Conservation (phyloP, 2,329 filamentous ascomycete species). For the Ascocoryne sarcoides region DNA sequence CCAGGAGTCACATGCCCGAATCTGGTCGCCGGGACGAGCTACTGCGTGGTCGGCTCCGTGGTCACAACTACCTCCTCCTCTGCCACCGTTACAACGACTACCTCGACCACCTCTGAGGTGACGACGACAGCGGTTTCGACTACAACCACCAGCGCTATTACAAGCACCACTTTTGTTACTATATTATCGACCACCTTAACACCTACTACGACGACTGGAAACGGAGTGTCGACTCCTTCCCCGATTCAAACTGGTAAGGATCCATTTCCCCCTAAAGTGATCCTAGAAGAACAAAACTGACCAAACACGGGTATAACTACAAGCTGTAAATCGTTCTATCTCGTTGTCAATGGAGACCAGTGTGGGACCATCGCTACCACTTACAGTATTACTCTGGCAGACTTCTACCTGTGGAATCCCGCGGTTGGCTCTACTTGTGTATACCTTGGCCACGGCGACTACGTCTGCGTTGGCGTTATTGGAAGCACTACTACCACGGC, state of each 20-base stretch:
- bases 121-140: too few species aligned
- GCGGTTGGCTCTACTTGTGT: conserved; percentile 6
- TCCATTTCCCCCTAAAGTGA: too few species aligned
- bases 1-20: too few species aligned
- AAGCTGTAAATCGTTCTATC: conserved; percentile 27
- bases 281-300: too few species aligned
- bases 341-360: conserved; percentile 15
- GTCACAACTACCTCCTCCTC: too few species aligned
- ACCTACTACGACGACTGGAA: too few species aligned
- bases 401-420: conserved; percentile 25
- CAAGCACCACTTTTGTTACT: conserved; percentile 4
- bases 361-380: conserved; percentile 22
- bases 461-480: conserved; percentile 2
- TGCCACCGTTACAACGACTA: too few species aligned
- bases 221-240: conserved; percentile 24
- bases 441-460: background rate
- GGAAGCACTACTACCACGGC: conserved; percentile 3
- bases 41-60: too few species aligned
- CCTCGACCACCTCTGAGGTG: too few species aligned
- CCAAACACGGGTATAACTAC: too few species aligned
- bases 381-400: conserved; percentile 17
- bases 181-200: conserved; percentile 10
- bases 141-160: too few species aligned
- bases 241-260: conserved; percentile 25
- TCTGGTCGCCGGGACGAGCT: too few species aligned